Evolutionary conservation across 306 rosid genomes (phyloP), one percentile per base, ranked within the genome.

Genomic region (Pterocarpus macrocarpus): DNA sequence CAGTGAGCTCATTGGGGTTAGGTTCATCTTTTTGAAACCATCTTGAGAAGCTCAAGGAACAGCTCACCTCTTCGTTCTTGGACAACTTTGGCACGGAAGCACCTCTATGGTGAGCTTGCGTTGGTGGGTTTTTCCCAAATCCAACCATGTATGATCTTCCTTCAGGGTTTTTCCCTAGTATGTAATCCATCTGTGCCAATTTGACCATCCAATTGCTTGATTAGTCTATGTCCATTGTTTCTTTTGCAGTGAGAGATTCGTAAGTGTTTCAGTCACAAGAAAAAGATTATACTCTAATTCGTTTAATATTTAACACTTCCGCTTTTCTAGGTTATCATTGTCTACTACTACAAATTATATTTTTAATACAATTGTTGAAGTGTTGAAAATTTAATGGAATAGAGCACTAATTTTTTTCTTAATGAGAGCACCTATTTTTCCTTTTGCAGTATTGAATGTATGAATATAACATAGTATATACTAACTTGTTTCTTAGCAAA

Each of bases 71-170:
- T 14, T 41, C 15, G 4, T 45, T 16, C 3, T 12, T 3, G 0
- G 69, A 0, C 62, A 80, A 2, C 41, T 2, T 58, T 0, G 94
- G 96, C 58, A 95, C 90, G 0, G 98, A 95, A 0, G 98, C 93
- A 0, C 99, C 98, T 61, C 99, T 88, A 33, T 95, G 98, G 82
- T 95, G 99, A 11, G 99, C 91, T 70, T 91, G 98, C 11, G 3
- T 58, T 41, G 97, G 98, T 4, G 99, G 85, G 64, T 89, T 86
- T 41, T 41, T 75, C 5, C 99, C 99, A 39, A 83, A 93, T 16
- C 95, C 99, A 1, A 95, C 99, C 97, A 95, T 95, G 79, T 88
- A 91, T 0, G 99, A 95, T 75, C 94, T 85, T 34, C 81, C 85
- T 34, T 58, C 76, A 0, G 99, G 99, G 81, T 95, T 95, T 4